Base-by-base conservation (phyloP, 179 eudicot genomes). In the Beta macrorhiza region DNA sequence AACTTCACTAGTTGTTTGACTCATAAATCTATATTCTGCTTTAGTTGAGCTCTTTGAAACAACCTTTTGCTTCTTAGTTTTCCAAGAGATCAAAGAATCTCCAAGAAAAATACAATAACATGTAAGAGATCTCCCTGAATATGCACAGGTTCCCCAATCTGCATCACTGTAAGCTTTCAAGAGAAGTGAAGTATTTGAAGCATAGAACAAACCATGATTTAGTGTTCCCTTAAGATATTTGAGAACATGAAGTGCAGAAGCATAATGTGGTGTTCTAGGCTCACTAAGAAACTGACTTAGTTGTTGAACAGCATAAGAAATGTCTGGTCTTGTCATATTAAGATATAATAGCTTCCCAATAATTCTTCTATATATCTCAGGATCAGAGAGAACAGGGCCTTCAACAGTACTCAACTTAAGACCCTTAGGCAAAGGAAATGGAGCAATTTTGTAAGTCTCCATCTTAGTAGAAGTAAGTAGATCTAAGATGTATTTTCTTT, bases 21-120 rank as follows among this genome's bases (percentile, higher is more conserved):
- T 7, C 76, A 72, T 72, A 7, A 16, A 7, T 16, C 59, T 72
- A 11, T 72, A 72, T 37, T 70, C 74, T 25, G 25, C 25, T 25
- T 25, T 25, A 25, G 25, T 25, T 25, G 25, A 42, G 74, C 19
- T 9, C 42, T 20, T 3, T 25, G 11, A 1, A 20, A 9, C 25
- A 25, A 29, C 20, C 1, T 51, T 72, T 20, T 72, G 76, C 22
- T 72, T 72, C 58, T 72, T 72, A 2, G 59, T 72, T 22, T 72
- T 72, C 76, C 76, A 72, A 8, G 76, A 49, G 4, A 78, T 45
- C 17, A 64, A 3, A 0, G 80, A 11, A 2, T 20, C 1, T 1
- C 72, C 61, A 8, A 64, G 6, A 8, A 64, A 78, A 1, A 78
- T 22, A 78, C 80, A 78, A 73, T 49, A 73, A 1, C 76, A 61